Evolutionary conservation across 805 yeast genomes (phyloP).

Genomic region (Saccharomycopsis sp.): DNA sequence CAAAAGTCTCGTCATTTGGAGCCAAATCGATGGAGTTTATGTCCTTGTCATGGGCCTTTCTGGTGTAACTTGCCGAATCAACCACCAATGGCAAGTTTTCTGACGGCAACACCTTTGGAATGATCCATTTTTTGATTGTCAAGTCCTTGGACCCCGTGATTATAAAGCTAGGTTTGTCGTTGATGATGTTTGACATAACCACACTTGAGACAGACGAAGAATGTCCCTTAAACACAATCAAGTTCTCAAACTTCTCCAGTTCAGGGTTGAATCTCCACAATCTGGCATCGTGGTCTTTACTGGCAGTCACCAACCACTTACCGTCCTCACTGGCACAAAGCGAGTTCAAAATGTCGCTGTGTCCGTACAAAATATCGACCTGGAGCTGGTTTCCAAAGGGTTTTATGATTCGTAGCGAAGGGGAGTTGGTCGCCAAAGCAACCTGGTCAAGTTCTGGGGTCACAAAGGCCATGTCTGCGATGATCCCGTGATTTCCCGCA

Average conservation of each 20-base stretch:
- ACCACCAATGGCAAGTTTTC: constrained; percentile 28
- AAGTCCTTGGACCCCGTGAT: constrained; percentile 82
- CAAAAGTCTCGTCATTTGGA: constrained; percentile 84
- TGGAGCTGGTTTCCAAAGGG: constrained; percentile 51
- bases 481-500: constrained; percentile 94
- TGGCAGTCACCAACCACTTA: constrained; percentile 82
- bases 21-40: constrained; percentile 84
- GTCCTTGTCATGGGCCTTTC: constrained; percentile 96
- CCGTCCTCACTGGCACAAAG: constrained; percentile 78
- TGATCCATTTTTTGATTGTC: constrained; percentile 79
- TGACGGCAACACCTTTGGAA: constrained; percentile 41
- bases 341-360: constrained; percentile 75
- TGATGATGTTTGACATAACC: constrained; percentile 54
- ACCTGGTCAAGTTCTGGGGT: constrained; percentile 52
- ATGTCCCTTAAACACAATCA: constrained; percentile 60
- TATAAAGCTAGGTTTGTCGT: constrained; percentile 52
- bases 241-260: constrained; percentile 30
- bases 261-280: constrained; percentile 65
- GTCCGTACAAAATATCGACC: constrained; percentile 68
- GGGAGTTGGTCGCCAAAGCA: constrained; percentile 92
- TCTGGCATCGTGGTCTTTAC: constrained; percentile 81
- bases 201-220: constrained; percentile 81
- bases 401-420: constrained; percentile 71
- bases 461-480: constrained; percentile 79
- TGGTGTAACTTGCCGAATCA: constrained; percentile 72